phyloP scores from a whole-genome alignment of 208 protist species.

The Acanthamoeba royreba region DNA sequence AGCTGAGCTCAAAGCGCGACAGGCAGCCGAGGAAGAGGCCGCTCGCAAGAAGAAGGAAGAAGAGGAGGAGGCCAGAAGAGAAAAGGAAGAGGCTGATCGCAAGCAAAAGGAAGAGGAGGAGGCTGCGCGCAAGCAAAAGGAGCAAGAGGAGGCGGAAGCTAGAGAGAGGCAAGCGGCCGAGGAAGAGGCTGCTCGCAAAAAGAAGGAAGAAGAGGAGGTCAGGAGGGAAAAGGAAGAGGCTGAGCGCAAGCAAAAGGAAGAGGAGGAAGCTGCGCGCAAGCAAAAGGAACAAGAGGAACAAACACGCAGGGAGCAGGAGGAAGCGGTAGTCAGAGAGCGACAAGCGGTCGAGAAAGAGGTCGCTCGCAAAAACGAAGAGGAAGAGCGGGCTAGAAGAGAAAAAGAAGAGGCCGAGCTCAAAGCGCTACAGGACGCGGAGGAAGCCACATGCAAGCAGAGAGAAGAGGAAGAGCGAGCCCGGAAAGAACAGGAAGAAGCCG shows the following conservation, averaged over 20 bases:
- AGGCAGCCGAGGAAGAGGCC: not conserved
- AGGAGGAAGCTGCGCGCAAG: not conserved
- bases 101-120: not conserved
- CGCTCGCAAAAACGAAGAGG: not conserved
- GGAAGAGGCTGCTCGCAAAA: not conserved
- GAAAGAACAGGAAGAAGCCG: not conserved
- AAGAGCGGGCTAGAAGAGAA: not conserved
- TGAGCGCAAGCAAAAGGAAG: not conserved
- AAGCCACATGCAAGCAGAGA: not conserved
- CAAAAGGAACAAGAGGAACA: no score
- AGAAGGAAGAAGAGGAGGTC: not conserved
- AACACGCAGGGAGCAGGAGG: not conserved
- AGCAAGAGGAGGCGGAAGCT: not conserved
- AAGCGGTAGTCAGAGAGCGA: not conserved
- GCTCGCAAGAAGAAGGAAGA: not conserved
- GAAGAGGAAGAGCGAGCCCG: not conserved
- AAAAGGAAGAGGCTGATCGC: not conserved
- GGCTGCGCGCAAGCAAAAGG: not conserved
- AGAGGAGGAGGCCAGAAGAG: not conserved
- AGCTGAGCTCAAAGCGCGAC: not conserved
- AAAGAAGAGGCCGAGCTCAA: not conserved
- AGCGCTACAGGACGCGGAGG: no score
- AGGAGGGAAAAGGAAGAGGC: not conserved
- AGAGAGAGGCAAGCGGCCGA: not conserved
- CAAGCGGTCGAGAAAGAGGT: not conserved